Evolutionary conservation across 2,329 filamentous ascomycete genomes (phyloP).

Genomic region (Colletotrichum somersetense): DNA sequence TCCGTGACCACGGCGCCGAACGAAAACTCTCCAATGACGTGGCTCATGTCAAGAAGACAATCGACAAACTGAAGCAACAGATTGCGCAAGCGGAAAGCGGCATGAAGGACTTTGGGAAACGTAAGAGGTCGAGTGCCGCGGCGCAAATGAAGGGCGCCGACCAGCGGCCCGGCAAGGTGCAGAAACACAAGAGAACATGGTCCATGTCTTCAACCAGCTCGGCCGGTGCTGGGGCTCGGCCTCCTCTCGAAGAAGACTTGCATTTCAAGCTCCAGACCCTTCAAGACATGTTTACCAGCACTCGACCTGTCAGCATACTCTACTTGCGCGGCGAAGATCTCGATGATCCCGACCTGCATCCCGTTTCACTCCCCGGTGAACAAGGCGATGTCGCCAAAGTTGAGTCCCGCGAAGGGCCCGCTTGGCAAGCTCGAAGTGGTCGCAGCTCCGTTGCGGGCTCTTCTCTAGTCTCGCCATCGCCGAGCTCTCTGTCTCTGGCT

Average conservation of each 20-base stretch:
- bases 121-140: conserved; percentile 67
- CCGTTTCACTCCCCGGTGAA: conserved; percentile 79
- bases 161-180: conserved; percentile 81
- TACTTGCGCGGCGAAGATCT: conserved; percentile 82
- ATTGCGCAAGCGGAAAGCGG: conserved; percentile 82
- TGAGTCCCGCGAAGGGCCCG: conserved; percentile 61
- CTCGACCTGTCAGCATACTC: conserved; percentile 80
- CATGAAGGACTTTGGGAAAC: conserved; percentile 75
- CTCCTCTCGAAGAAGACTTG: conserved; percentile 79
- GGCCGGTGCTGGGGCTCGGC: conserved; percentile 60
- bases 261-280: conserved; percentile 82
- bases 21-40: conserved; percentile 95
- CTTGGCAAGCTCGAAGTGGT: conserved; percentile 66
- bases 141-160: conserved; percentile 59
- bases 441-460: conserved; percentile 71
- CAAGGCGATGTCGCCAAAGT: conserved; percentile 69
- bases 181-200: conserved; percentile 95
- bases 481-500: conserved; percentile 73
- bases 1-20: conserved; percentile 95
- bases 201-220: conserved; percentile 88
- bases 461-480: conserved; percentile 74
- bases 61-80: conserved; percentile 95
- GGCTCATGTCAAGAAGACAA: conserved; percentile 94
- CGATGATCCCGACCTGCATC: conserved; percentile 84
- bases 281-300: conserved; percentile 91